Evolutionary conservation across 768 basidiomycete genomes (phyloP).

Genomic region (Lepiota venenata): DNA sequence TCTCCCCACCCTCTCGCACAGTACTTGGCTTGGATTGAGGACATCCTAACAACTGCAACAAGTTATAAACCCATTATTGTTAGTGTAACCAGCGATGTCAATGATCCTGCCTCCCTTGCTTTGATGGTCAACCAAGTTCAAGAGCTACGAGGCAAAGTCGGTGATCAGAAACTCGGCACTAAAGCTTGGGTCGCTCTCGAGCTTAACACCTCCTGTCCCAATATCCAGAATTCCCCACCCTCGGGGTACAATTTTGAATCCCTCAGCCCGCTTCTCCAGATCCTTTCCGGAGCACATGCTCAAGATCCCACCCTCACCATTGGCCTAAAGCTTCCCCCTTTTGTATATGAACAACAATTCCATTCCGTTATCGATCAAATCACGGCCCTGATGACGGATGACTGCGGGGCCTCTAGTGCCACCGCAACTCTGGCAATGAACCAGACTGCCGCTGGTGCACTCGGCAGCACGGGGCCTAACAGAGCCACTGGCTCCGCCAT

Average conservation of each 20-base stretch:
- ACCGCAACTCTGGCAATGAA: background rate
- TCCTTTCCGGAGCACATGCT: conserved; percentile 47
- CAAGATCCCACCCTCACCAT: conserved; percentile 55
- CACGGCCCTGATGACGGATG: conserved; percentile 37
- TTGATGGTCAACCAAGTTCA: conserved; percentile 62
- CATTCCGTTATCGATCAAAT: conserved; percentile 46
- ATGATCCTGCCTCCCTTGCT: conserved; percentile 38
- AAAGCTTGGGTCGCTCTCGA: conserved; percentile 61
- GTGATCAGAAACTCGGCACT: conserved; percentile 19
- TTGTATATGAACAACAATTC: conserved; percentile 61
- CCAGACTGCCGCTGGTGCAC: no score
- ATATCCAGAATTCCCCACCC: conserved; percentile 61
- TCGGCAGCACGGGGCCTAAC: background rate
- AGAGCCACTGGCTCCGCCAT: conserved; percentile 35
- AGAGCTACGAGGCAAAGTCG: conserved; percentile 41
- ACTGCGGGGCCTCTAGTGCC: conserved; percentile 17
- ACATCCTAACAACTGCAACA: conserved; percentile 34
- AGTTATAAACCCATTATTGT: conserved; percentile 62
- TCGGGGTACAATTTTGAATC: conserved; percentile 58
- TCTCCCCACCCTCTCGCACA: conserved; percentile 69
- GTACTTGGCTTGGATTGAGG: conserved; percentile 64
- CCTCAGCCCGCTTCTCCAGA: conserved; percentile 51
- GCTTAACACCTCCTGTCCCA: conserved; percentile 85
- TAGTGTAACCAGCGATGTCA: conserved; percentile 53
- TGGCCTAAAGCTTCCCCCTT: conserved; percentile 81